A percentile compares a stretch with the other conserved stretches of the same genome.
Evolutionary conservation across 352 stramenopile genomes (phyloP).

Genomic region (Achlya hypogyna): DNA sequence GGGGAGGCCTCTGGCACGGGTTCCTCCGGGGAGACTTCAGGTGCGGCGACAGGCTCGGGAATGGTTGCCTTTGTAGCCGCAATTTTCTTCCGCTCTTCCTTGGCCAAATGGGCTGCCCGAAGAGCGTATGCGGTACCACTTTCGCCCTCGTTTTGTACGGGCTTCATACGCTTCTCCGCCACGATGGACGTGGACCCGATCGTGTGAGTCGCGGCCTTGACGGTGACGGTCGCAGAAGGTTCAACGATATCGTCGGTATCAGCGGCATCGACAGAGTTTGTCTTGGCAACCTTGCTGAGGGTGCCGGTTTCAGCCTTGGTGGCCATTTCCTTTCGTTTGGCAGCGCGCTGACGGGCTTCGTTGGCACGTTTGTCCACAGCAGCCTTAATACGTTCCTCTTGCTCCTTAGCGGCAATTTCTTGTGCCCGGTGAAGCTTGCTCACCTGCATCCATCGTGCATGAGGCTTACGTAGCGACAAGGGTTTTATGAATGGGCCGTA

Average conservation of each 20-base stretch:
- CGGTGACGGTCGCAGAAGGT: background rate
- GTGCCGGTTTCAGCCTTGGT: background rate
- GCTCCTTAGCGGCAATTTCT: slow-evolving; percentile 18
- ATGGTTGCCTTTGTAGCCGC: background rate
- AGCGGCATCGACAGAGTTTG: background rate
- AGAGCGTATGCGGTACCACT: slow-evolving; percentile 10
- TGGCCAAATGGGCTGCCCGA: slow-evolving; percentile 14
- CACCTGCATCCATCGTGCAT: background rate
- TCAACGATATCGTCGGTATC: background rate
- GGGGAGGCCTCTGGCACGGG: background rate
- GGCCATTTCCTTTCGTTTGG: slow-evolving; percentile 12
- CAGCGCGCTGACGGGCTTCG: background rate
- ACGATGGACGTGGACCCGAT: background rate
- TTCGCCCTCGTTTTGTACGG: slow-evolving; percentile 5
- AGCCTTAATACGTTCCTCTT: slow-evolving; percentile 5
- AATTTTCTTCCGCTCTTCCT: slow-evolving; percentile 12
- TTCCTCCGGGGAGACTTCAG: background rate
- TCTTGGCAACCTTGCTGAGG: slow-evolving; percentile 15
- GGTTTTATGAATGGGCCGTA: no score
- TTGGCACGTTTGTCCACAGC: background rate
- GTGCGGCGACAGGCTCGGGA: background rate
- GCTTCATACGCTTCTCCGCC: background rate
- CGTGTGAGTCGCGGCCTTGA: background rate
- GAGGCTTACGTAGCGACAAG: no score
- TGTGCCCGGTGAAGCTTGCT: slow-evolving; percentile 7